phyloP scores from a whole-genome alignment of 257 asterid genomes.

The Petunia secreta region DNA sequence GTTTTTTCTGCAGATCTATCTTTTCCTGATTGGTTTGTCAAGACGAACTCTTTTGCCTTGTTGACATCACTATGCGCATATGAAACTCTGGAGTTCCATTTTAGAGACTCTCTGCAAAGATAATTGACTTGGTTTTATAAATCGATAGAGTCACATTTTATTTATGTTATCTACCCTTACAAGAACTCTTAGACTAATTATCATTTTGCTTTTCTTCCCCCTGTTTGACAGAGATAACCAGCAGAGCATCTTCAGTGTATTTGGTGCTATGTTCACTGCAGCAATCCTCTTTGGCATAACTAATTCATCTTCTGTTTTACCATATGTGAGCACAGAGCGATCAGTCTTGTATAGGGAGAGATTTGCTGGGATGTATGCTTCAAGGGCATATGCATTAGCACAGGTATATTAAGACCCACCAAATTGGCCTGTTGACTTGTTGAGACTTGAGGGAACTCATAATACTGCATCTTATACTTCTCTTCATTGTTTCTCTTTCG shows the following conservation, averaged over 20 bases:
- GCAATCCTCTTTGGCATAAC: conserved; percentile 50
- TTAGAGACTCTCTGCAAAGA: not conserved
- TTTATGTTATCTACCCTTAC: no score
- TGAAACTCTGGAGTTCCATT: conserved; percentile 5
- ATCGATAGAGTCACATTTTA: not conserved
- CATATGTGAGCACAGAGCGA: conserved; percentile 50
- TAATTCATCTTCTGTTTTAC: conserved; percentile 45
- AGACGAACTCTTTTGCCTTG: not conserved
- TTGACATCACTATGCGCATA: not conserved
- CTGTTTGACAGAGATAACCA: conserved; percentile 43
- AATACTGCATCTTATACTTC: not conserved
- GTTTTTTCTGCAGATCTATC: not conserved
- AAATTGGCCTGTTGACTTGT: not conserved
- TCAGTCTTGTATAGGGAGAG: conserved; percentile 52
- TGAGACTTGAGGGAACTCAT: not conserved
- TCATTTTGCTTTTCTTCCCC: not conserved
- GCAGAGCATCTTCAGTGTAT: conserved; percentile 49
- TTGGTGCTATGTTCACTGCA: conserved; percentile 47
- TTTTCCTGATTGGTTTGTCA: not conserved
- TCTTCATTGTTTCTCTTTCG: not conserved
- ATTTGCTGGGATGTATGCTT: conserved; percentile 55
- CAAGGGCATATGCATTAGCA: conserved; percentile 55
- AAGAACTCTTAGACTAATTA: not conserved
- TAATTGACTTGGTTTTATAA: not conserved
- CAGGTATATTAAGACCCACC: conserved; percentile 38